These are phyloP conservation scores for Biscutella laevigata DNA, from an alignment of 441 rosid genomes.

Conservation along the genomic window DNA sequence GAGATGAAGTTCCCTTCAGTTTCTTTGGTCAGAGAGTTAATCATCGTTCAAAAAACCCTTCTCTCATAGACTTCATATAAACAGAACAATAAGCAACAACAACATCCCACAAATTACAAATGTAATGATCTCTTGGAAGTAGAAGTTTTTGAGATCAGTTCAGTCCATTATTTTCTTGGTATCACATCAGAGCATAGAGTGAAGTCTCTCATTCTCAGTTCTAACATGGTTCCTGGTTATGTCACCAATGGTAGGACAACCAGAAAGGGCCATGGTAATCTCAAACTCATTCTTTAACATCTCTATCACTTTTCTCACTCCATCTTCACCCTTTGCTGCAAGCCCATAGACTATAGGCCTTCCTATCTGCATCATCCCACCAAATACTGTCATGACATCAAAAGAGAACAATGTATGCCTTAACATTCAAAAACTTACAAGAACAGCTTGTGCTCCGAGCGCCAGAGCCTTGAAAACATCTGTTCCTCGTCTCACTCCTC, in stretches of 20 bases:
- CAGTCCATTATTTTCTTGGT: background rate
- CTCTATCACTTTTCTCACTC: slow-evolving; percentile 49
- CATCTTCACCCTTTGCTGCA: slow-evolving; percentile 68
- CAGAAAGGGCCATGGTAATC: slow-evolving; percentile 70
- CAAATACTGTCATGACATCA: slow-evolving; percentile 1
- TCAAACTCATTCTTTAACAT: slow-evolving; percentile 77
- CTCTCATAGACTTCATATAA: background rate
- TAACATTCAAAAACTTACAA: slow-evolving; percentile 35
- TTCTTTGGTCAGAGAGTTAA: background rate
- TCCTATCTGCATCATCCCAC: slow-evolving; percentile 45
- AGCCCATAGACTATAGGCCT: slow-evolving; percentile 68
- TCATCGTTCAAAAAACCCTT: background rate
- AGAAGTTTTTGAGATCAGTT: background rate
- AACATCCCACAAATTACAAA: background rate
- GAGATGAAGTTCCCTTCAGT: slow-evolving; percentile 2
- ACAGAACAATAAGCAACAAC: background rate
- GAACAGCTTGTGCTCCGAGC: slow-evolving; percentile 77
- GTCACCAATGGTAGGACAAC: slow-evolving; percentile 52
- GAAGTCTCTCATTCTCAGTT: slow-evolving; percentile 31
- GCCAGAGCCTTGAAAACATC: slow-evolving; percentile 88
- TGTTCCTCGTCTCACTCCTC: slow-evolving; percentile 79
- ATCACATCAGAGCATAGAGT: slow-evolving; percentile 45
- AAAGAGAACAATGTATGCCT: background rate
- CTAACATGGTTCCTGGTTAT: slow-evolving; percentile 56
- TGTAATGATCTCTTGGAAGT: background rate